Percentiles rank a stretch among this genome's conserved stretches.
These are phyloP conservation scores for Pythium pyrilobum DNA, from an alignment of 352 stramenopile genomes.

Conservation along the genomic window DNA sequence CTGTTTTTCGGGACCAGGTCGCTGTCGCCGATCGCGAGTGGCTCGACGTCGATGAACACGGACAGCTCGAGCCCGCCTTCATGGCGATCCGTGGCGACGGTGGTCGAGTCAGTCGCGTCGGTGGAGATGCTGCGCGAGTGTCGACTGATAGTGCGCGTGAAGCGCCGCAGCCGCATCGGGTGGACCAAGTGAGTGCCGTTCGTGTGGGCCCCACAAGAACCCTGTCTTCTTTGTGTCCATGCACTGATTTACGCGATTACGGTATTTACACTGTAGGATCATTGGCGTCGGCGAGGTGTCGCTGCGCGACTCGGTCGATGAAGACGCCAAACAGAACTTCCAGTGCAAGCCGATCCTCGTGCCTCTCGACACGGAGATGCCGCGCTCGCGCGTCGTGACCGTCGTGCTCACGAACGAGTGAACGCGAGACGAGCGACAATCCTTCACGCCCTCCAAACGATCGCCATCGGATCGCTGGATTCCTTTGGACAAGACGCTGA, in stretches of 20 bases:
- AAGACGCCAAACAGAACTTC: not conserved
- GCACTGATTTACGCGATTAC: too few relatives aligned
- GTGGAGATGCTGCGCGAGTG: conserved; percentile 5
- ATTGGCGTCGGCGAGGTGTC: not conserved
- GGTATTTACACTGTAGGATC: not conserved
- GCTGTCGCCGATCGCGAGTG: not conserved
- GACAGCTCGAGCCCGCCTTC: not conserved
- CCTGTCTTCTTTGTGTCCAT: too few relatives aligned
- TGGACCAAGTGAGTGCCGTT: conserved; percentile 17
- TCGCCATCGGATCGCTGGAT: too few relatives aligned
- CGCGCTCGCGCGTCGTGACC: too few relatives aligned
- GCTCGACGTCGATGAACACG: not conserved
- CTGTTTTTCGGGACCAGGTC: not conserved
- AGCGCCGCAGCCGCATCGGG: conserved; percentile 7
- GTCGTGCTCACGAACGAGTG: too few relatives aligned
- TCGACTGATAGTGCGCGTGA: conserved; percentile 3
- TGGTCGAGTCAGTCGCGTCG: not conserved
- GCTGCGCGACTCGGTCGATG: not conserved
- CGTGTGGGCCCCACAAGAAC: too few relatives aligned
- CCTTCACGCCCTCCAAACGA: too few relatives aligned
- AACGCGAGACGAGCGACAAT: too few relatives aligned
- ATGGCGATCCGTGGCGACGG: not conserved
- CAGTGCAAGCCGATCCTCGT: not conserved
- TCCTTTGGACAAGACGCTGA: too few relatives aligned
- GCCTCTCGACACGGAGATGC: not conserved